Conservation (phyloP, 495 filamentous ascomycete species). For the Aspergillus hancockii region DNA sequence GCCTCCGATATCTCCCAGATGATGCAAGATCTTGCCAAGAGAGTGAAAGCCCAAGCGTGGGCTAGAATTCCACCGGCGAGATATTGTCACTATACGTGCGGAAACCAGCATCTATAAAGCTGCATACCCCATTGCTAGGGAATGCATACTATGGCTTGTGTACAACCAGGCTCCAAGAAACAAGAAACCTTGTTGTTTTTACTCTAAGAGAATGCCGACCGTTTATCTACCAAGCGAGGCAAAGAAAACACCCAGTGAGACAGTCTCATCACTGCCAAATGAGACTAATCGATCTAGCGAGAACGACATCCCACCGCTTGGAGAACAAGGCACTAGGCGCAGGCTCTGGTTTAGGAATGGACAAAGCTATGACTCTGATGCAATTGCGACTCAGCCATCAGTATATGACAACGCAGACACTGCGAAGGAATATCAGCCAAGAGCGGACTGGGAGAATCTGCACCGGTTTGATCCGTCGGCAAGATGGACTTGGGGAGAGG, state of each 20-base stretch:
- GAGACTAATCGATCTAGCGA: background rate
- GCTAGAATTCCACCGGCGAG: background rate
- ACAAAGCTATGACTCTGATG: constrained; percentile 29
- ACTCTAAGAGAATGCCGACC: background rate
- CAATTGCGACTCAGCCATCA: constrained; percentile 51
- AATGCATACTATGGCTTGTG: background rate
- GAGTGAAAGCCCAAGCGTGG: background rate
- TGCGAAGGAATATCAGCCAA: constrained; percentile 42
- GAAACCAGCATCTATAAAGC: background rate
- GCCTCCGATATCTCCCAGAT: background rate
- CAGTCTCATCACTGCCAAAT: background rate
- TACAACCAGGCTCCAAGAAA: too few species aligned
- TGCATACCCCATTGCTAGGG: background rate
- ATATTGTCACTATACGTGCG: background rate
- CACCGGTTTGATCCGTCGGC: constrained; percentile 41
- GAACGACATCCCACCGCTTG: background rate
- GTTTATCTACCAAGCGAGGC: background rate
- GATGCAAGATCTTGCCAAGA: background rate
- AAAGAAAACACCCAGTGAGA: background rate
- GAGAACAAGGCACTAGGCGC: background rate
- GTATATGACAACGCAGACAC: constrained; percentile 44
- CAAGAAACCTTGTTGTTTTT: too few species aligned
- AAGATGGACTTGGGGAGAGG: constrained; percentile 45
- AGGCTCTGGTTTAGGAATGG: background rate
- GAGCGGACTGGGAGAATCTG: constrained; percentile 42